A percentile compares a stretch with the other conserved stretches of the same genome.
phyloP scores from a whole-genome alignment of 1,139 yeast species.

The Eremothecium sinecaudum region DNA sequence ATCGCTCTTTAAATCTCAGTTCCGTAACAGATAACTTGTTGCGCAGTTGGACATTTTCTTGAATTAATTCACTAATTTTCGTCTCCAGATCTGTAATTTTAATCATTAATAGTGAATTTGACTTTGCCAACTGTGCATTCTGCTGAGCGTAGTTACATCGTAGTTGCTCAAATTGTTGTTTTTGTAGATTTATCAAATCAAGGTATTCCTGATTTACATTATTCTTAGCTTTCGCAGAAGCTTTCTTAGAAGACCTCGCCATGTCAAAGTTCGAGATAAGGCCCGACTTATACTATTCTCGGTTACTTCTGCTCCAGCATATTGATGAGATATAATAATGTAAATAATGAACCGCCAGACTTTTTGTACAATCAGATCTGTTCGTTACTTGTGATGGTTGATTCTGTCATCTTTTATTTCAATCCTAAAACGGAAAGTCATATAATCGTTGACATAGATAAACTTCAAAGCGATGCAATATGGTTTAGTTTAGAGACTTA shows the following conservation, averaged over 20 bases:
- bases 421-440: too few species aligned
- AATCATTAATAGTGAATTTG: constrained; percentile 42
- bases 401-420: too few species aligned
- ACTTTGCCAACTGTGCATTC: constrained; percentile 47
- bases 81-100: constrained; percentile 45
- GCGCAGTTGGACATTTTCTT: constrained; percentile 38
- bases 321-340: too few species aligned
- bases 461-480: too few species aligned
- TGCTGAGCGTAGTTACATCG: constrained; percentile 25
- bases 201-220: constrained; percentile 4
- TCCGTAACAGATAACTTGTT: constrained; percentile 31
- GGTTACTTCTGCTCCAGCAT: too few species aligned
- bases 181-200: constrained; percentile 4
- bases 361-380: too few species aligned
- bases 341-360: too few species aligned
- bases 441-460: too few species aligned
- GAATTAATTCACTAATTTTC: constrained; percentile 38
- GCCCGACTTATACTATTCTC: too few species aligned
- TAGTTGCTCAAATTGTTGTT: constrained; percentile 12
- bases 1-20: constrained; percentile 27
- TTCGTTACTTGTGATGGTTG: too few species aligned
- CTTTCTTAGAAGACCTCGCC: constrained; percentile 2
- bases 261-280: too few species aligned
- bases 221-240: constrained; percentile 1
- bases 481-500: too few species aligned